Evolutionary conservation across 371 early-diverging fungal genomes (phyloP), one percentile per base, ranked within the genome.

Genomic region (Batkoa obscura): DNA sequence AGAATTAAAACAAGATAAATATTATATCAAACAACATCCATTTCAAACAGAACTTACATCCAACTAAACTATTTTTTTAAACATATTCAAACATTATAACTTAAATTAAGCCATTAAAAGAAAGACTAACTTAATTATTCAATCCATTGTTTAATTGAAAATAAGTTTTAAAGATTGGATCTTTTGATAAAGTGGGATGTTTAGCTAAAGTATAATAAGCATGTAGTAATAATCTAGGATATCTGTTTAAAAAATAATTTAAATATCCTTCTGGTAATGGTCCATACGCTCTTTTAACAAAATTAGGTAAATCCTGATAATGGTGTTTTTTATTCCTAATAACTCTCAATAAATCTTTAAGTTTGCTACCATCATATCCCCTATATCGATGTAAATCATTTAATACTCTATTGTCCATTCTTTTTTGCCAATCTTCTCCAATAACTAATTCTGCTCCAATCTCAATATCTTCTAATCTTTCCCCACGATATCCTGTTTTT

Each of bases 281-380:
- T 15, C 96, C 96, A n/a, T 94, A 68, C 0, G 81, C 68, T 43
- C 72, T 68, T 58, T 87, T 78, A 37, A 87, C 85, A 53, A 73
- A 70, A 2, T 68, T 71, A 1, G 89, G 81, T 57, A 94, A 68
- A 66, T 96, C 96, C 64, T 90, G 89, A 72, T 88, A 96, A 63
- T 96, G 96, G 62, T 93, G 88, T 81, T 91, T 90, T 87, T 92
- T 94, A 64, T 96, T 96, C 54, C 97, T 74, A 47, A 97, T 66
- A 1, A 88, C 88, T 38, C 98, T 78, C 60, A 97, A 63, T 58
- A 97, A 70, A 65, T 97, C 96, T 2, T 84, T 77, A 10, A 93
- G 71, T 8, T 76, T 74, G 34, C 73, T 72, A 3, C 84, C 86
- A 65, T 92, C 88, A 64, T 97, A 97, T 68, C 84, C 88, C 58